These are phyloP conservation scores for Psophocarpus tetragonolobus DNA, from an alignment of 306 rosid genomes.

Conservation along the genomic window DNA sequence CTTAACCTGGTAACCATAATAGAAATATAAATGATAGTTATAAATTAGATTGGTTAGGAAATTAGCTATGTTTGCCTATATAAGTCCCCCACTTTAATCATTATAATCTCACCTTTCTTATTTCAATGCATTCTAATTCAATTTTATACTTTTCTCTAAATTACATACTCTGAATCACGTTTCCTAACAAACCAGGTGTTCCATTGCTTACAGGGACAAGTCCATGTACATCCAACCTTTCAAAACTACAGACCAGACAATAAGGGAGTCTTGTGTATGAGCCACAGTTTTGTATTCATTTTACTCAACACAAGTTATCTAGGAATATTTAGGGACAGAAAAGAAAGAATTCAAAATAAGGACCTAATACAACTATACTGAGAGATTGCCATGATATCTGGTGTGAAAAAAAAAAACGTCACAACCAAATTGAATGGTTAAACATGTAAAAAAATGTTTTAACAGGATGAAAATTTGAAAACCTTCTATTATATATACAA, in stretches of 20 bases:
- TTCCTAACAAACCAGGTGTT: too few relatives aligned
- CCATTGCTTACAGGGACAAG: not conserved
- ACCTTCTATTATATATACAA: not conserved
- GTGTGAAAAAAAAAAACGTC: not conserved
- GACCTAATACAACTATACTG: not conserved
- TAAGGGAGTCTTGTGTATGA: not conserved
- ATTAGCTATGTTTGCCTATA: too few relatives aligned
- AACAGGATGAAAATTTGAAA: not conserved
- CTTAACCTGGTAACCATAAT: too few relatives aligned
- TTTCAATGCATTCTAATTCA: too few relatives aligned
- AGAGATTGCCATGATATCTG: not conserved
- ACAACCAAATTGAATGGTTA: not conserved
- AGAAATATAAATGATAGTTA: too few relatives aligned
- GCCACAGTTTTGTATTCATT: not conserved
- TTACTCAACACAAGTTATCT: not conserved
- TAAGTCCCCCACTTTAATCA: too few relatives aligned
- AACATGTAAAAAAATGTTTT: conserved; percentile 1
- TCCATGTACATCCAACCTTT: too few relatives aligned
- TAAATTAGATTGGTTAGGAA: too few relatives aligned
- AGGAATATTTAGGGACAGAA: not conserved
- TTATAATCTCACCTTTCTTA: too few relatives aligned
- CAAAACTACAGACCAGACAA: not conserved
- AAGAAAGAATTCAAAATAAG: not conserved
- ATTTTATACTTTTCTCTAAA: too few relatives aligned
- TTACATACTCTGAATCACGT: too few relatives aligned